Evolutionary conservation across 2,329 filamentous ascomycete species (phyloP).

Genomic region (Parascedosporium putredinis): DNA sequence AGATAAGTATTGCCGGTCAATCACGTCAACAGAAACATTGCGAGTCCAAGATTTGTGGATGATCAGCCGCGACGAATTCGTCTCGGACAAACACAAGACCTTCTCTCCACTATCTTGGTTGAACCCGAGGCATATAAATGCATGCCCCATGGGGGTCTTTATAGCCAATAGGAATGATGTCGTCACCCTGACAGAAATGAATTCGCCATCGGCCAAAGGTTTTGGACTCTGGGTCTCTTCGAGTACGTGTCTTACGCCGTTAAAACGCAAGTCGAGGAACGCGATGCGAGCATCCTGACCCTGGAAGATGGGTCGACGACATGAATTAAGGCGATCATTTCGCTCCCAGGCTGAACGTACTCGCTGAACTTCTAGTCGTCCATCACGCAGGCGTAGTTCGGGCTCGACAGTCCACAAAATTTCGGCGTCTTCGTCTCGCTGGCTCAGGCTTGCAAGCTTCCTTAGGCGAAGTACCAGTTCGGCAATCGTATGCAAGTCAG

Average conservation of each 20-base stretch:
- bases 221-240: neutral
- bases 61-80: neutral
- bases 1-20: neutral
- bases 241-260: neutral
- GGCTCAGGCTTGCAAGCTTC: neutral
- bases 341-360: neutral
- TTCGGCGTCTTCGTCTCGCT: neutral
- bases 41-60: neutral
- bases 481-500: neutral
- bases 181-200: neutral
- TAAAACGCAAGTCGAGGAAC: neutral
- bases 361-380: neutral
- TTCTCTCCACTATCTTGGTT: neutral
- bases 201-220: neutral
- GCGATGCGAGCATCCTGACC: neutral
- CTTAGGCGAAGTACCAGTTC: neutral
- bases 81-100: neutral
- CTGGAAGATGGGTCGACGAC: neutral
- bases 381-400: neutral
- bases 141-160: neutral
- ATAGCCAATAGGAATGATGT: neutral
- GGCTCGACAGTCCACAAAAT: neutral
- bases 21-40: neutral
- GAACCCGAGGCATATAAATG: neutral
- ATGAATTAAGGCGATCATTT: neutral